Base-by-base conservation (phyloP, 2,329 filamentous ascomycete genomes). In the Cordyceps farinosa region DNA sequence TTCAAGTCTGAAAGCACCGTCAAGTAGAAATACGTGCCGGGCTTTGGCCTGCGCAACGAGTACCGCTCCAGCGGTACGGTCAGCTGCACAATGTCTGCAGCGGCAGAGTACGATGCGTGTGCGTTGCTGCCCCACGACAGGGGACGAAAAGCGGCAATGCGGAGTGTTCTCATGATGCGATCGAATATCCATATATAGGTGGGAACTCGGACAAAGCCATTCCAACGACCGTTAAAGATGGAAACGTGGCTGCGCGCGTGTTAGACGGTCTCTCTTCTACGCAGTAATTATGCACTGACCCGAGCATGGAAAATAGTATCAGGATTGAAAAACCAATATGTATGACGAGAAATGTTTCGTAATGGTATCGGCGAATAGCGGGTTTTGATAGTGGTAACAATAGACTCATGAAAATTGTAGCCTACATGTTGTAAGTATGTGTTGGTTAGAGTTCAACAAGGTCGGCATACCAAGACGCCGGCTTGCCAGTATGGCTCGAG, bases 321-420 rank as follows among this genome's bases (percentile, higher is more conserved):
- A 83, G 70, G 9, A 84, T 69, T 0, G 85, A 80, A 11, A 87
- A 71, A 2, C 77, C 70, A 8, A 86, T 84, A 62, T 87, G 82
- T 0, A 80, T 51, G 13, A 79, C 65, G 5, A 84, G 70, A 64
- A 84, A 84, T 0, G 75, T n/a, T 65, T 85, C 82, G 64, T 85
- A 88, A 13, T 78, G 76, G 9, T 77, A 77, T 11, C 80, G 76
- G 0, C 84, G 78, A 17, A 86, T 73, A 69, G 77, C 81, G 64
- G 81, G 82, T 1, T 82, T 72, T 0, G 84, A 86, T 32, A 81
- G 76, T 0, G 71, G 72, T 0, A 84, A 62, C 0, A 82, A 68
- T 0, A 78, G 69, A 27, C 77, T 79, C 83, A 82, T 81, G 40
- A 73, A 59, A 3, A 80, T 67, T 0, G 75, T 80, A 1, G 80